Base-by-base conservation (phyloP, 1,284 basidiomycete genomes). In the Papiliotrema nemorosa region DNA sequence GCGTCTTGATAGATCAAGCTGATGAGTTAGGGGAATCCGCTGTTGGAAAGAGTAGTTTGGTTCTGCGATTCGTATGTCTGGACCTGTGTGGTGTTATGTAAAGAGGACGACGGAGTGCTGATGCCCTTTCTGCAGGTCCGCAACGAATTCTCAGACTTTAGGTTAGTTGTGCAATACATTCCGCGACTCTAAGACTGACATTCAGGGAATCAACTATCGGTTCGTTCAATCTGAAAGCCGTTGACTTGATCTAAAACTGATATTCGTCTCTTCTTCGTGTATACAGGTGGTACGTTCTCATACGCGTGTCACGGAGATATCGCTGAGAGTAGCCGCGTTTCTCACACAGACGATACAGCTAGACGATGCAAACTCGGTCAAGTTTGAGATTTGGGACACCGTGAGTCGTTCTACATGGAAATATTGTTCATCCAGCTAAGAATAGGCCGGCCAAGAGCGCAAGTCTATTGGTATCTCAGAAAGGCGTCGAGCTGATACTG, bases 131-230 rank as follows among this genome's bases (percentile, higher is more conserved):
- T 2, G 16, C 50, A 74, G 72, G 72, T 74, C 25, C 66, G 94
- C 75, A 88, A 96, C 74, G 92, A 97, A 73, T 97, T 97, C 65
- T 92, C 96, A 64, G 93, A 97, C 76, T 97, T 94, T 75, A 81
- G 93, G 78, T 92, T 89, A 76, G 71, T 4, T 7, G 24, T 47
- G 14, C 31, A 24, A 10, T 12, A 25, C 50, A 45, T 20, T 25
- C 27, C 18, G 37, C 1, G 21, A 42, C n/a, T 37, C 35, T 21
- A 16, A 37, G 12, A 26, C 35, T 49, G 27, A 52, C 25, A 29
- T 13, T 18, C 42, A 74, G 73, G 46, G 74, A 73, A 59, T 74
- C 74, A 5, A 74, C 72, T 7, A 74, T 73, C 44, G 72, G 73
- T 70, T 47, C 43, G 64, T n/a, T n/a, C n/a, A n/a, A 34, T 14